These are phyloP conservation scores for Neobulgaria alba DNA, from an alignment of 2,329 filamentous ascomycete genomes.

Conservation along the genomic window DNA sequence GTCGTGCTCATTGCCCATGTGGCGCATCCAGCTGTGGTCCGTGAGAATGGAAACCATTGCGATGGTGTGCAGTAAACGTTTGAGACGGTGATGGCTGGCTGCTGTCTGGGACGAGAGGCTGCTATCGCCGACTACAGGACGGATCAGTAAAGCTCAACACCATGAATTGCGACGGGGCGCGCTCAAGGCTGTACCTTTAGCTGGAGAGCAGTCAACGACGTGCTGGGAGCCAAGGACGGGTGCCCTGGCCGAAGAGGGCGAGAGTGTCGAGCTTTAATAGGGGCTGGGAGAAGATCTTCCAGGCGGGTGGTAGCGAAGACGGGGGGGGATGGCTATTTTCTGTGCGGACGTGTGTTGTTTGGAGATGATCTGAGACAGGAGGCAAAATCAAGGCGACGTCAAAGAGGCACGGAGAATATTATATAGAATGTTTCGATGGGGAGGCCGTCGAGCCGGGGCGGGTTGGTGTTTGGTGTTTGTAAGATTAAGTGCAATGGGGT, in stretches of 20 bases:
- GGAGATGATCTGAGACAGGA: constrained; percentile 22
- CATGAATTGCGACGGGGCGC: constrained; percentile 6
- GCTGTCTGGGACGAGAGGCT: constrained; percentile 18
- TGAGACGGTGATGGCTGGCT: constrained; percentile 31
- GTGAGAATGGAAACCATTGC: constrained; percentile 51
- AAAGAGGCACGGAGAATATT: constrained; percentile 13
- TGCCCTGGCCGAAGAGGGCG: constrained; percentile 2
- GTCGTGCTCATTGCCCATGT: constrained; percentile 24
- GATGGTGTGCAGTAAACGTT: constrained; percentile 58
- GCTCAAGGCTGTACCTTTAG: background rate
- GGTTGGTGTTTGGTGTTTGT: constrained; percentile 10
- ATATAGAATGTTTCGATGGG: constrained; percentile 16
- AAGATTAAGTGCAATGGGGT: constrained; percentile 25
- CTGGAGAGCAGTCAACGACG: constrained; percentile 11
- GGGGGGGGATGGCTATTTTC: constrained; percentile 3
- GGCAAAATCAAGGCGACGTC: constrained; percentile 7
- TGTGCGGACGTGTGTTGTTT: constrained; percentile 8
- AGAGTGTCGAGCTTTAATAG: constrained; percentile 1
- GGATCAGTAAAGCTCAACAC: constrained; percentile 1
- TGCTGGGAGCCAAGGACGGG: background rate
- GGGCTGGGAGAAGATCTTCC: background rate
- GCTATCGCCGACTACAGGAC: constrained; percentile 13
- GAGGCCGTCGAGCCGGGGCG: background rate
- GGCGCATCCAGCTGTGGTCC: constrained; percentile 40
- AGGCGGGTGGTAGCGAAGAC: constrained; percentile 11